A percentile compares a stretch with the other conserved stretches of the same genome.
Conservation (phyloP, 148 eudicot species). For the Cornus kousa region DNA sequence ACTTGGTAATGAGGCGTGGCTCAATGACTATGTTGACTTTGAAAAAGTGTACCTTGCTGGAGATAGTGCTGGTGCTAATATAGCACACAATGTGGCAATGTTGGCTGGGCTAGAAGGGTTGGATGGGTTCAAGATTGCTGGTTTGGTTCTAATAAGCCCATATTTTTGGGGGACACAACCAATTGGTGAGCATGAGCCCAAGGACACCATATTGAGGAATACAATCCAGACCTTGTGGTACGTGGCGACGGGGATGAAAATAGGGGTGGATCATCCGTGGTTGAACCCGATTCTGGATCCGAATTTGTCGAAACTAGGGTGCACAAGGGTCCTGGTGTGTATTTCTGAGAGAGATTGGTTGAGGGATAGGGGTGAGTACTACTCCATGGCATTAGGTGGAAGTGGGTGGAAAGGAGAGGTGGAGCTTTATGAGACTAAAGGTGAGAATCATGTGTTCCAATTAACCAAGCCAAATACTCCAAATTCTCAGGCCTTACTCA, state of each 20-base stretch:
- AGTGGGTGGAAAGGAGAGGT: slow-evolving; percentile 35
- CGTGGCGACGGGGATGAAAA: slow-evolving; percentile 12
- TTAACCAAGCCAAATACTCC: slow-evolving; percentile 10
- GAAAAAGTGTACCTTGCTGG: slow-evolving; percentile 36
- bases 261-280: slow-evolving; percentile 27
- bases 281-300: slow-evolving; percentile 36
- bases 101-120: slow-evolving; percentile 14
- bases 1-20: slow-evolving; percentile 47
- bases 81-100: slow-evolving; percentile 40
- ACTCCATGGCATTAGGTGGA: slow-evolving; percentile 15
- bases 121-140: neutral
- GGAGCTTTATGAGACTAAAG: slow-evolving; percentile 30
- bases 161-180: slow-evolving; percentile 19
- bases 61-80: slow-evolving; percentile 55
- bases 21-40: slow-evolving; percentile 34
- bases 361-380: slow-evolving; percentile 23
- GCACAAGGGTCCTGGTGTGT: slow-evolving; percentile 29
- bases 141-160: slow-evolving; percentile 39
- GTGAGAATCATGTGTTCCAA: slow-evolving; percentile 41
- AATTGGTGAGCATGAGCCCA: neutral
- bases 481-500: neutral
- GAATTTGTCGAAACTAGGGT: slow-evolving; percentile 23
- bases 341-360: slow-evolving; percentile 29
- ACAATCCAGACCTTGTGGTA: slow-evolving; percentile 11
- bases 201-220: neutral